Evolutionary conservation across 2,329 filamentous ascomycete genomes (phyloP).

Genomic region (Rhynchosporium secalis): DNA sequence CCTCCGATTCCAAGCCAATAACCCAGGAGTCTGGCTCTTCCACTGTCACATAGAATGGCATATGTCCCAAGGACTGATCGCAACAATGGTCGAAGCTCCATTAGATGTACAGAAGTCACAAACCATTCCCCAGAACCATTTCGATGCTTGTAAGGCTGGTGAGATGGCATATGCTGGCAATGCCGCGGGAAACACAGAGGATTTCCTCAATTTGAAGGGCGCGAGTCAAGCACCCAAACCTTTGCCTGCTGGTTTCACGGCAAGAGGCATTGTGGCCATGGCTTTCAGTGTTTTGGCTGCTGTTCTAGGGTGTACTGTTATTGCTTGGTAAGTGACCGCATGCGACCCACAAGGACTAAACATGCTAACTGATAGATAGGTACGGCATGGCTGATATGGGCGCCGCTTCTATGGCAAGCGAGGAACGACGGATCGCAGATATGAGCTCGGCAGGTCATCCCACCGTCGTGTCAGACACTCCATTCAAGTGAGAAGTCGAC

Average conservation of each 20-base stretch:
- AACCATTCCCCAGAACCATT: constrained; percentile 59
- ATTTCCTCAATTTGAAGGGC: constrained; percentile 65
- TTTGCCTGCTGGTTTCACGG: constrained; percentile 37
- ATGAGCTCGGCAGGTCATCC: constrained; percentile 10
- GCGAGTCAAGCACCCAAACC: constrained; percentile 33
- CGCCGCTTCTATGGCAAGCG: constrained; percentile 30
- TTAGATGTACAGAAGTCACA: constrained; percentile 42
- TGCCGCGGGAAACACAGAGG: constrained; percentile 67
- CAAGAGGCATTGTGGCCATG: constrained; percentile 38
- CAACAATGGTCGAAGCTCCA: constrained; percentile 52
- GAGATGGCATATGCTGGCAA: constrained; percentile 62
- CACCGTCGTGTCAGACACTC: not conserved
- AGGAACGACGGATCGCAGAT: constrained; percentile 29
- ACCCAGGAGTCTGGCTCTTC: constrained; percentile 71
- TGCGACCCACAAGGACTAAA: not conserved
- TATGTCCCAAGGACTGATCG: constrained; percentile 63
- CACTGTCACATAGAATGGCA: constrained; percentile 86
- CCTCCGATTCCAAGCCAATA: constrained; percentile 66
- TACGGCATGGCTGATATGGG: constrained; percentile 40
- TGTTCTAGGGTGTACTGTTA: constrained; percentile 35
- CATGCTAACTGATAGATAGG: constrained; percentile 22
- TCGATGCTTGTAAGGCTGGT: constrained; percentile 56
- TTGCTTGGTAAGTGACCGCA: constrained; percentile 32
- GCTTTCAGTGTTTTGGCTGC: constrained; percentile 37
- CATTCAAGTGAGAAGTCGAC: not conserved